Evolutionary conservation across 1,139 yeast genomes (phyloP), one percentile per base, ranked within the genome.

Genomic region (Protomyces lactucae-debilis): DNA sequence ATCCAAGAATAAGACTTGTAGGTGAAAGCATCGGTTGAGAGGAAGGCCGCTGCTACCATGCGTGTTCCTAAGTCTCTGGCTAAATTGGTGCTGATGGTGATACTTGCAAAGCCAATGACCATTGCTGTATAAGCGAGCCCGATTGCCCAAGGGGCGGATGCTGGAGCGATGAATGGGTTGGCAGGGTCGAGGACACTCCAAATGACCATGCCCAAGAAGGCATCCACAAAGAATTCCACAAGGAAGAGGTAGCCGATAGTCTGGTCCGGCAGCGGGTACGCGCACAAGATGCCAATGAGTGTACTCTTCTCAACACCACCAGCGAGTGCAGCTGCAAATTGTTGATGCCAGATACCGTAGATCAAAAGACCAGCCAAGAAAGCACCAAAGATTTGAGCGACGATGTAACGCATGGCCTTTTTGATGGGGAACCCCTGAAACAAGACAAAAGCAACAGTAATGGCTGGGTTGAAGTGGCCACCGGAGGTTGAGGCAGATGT

Each of bases 381-480:
- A 37, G 76, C 80, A 64, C 82, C 82, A 9, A 78, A 67, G 55
- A 77, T 67, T 69, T 79, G 82, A 23, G 78, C 78, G 46, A 73
- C 69, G 46, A 77, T 69, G 68, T 79, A 79, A 32, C 76, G 72
- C 23, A 79, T 77, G 10, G 78, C 76, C 66, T 78, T 78, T 68
- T 72, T 75, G 70, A 76, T 72, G 40, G 81, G 81, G 69, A 79
- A 78, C 3, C 78, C 79, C 71, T 81, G 75, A 68, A 73, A 79
- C 4, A 76, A 70, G 56, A 76, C 79, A 69, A 77, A 74, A 14
- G 77, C 70, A 14, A 78, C 55, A 0, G 81, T 78, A 52, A 78
- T 76, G 60, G 80, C 78, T 10, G 81, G 80, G 69, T 79, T 79
- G 67, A 79, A 68, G 71, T 79, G 82, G 18, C 78, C 82, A 70